Evolutionary conservation across 331 rosid species (phyloP), one percentile per base, ranked within the genome.

Genomic region (Acacia concinna): DNA sequence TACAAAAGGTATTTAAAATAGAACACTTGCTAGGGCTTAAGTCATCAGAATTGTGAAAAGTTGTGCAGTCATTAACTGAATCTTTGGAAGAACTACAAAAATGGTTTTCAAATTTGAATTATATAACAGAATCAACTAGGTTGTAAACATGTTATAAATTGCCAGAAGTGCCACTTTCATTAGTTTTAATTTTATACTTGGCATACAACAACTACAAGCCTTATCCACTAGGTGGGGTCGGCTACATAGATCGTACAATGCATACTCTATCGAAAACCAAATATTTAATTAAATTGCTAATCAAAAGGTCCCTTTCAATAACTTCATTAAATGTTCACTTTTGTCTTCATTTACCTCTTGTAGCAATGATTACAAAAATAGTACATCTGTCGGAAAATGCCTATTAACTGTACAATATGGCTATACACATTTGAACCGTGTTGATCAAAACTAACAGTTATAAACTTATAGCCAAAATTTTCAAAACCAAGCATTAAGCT

Each of bases 41-140:
- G 31, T 40, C 31, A 74, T 75, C 69, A 75, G 75, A 15, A 70
- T 30, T 78, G 68, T 57, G 47, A 43, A 76, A 23, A 73, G 30
- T 21, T 38, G 41, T 66, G 32, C 17, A 30, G 8, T 35, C 41
- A 31, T 31, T 31, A 30, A 37, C 30, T 41, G 68, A 56, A 54
- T 64, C 43, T 27, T 57, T 9, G 44, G 28, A 74, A 77, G 74
- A 27, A 20, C 18, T 38, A 31, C 43, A 44, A 40, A 20, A 21
- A 66, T 3, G 41, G 35, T 80, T 40, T 64, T 44, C 28, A 65
- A 32, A 44, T 68, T 69, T 28, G 32, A 32, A 64, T 64, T 57
- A 18, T 73, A 8, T 38, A 65, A 51, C 11, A 40, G 30, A 8
- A 73, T 65, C 69, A 73, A 79, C 67, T 35, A 49, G 34, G 41